Base-by-base conservation (phyloP, 768 basidiomycete species). In the Calocybe indica region DNA sequence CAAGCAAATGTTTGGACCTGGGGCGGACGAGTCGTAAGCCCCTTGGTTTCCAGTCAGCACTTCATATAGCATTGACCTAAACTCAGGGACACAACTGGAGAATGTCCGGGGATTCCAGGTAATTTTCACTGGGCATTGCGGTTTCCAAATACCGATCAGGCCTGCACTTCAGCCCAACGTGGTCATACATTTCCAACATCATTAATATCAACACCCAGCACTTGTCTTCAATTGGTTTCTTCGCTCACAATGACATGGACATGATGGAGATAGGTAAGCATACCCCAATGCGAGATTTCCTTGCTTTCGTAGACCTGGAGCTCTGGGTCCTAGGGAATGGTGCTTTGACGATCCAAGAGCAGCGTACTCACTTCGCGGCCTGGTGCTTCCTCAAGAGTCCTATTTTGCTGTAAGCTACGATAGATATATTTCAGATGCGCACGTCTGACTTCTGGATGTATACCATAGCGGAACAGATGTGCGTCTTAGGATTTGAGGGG, bases 381-480 rank as follows among this genome's bases (percentile, higher is more conserved):
- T 80, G 78, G 78, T 65, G 63, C n/a, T 76, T 78, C 56, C 59
- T 79, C 52, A 79, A 79, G 56, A 78, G 76, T 49, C 78, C 78
- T 2, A 78, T 80, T 43, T 61, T 80, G n/a, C 60, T 79, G 67
- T 68, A 45, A 54, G 66, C 48, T 14, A 14, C 14, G 31, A 33
- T 34, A 11, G 14, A 43, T 46, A 0, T n/a, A 11, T 10, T 6
- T 47, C 15, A 7, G 14, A 6, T 13, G 29, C 37, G 31, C 40
- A 29, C 6, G 8, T 37, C 15, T 49, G 14, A 39, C 35, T 37
- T 22, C 4, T 22, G 14, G 30, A 30, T 29, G n/a, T 31, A 30
- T 10, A 33, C 13, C 11, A 3, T 31, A 69, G 68, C 32, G 71
- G 71, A 32, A 73, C 71, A 12, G 67, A 72, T 58, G 70, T 70